Evolutionary conservation across 2,329 filamentous ascomycete species (phyloP).

Genomic region (Knoxdaviesia proteae): DNA sequence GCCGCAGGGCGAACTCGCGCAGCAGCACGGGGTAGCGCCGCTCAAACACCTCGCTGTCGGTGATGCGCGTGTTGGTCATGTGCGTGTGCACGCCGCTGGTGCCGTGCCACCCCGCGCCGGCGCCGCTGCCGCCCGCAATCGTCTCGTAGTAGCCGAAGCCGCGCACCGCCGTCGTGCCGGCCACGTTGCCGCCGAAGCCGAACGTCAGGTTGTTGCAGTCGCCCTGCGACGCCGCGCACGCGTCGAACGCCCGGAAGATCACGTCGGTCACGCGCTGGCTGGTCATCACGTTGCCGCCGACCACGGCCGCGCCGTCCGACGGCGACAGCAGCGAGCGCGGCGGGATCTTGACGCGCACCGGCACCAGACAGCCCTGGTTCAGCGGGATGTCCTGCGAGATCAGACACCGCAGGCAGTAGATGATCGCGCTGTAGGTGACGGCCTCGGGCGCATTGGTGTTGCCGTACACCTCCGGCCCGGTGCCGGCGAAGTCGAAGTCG

Average conservation of each 20-base stretch:
- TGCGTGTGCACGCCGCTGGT: constrained; percentile 23
- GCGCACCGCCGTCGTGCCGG: constrained; percentile 15
- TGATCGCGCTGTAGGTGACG: constrained; percentile 70
- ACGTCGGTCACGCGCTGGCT: constrained; percentile 23
- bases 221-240: constrained; percentile 60
- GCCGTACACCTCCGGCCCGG: constrained; percentile 58
- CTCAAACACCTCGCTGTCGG: constrained; percentile 23
- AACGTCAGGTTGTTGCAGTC: constrained; percentile 75
- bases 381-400: constrained; percentile 67
- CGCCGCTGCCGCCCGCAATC: constrained; percentile 40
- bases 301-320: constrained; percentile 57
- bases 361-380: constrained; percentile 63
- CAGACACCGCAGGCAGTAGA: constrained; percentile 63
- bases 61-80: constrained; percentile 69
- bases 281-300: constrained; percentile 54
- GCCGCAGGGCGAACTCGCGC: constrained; percentile 44
- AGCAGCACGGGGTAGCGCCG: constrained; percentile 49
- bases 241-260: constrained; percentile 49
- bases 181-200: constrained; percentile 37
- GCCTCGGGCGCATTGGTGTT: constrained; percentile 69
- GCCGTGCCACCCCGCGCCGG: constrained; percentile 32
- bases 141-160: constrained; percentile 40
- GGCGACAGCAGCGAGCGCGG: constrained; percentile 54
- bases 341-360: constrained; percentile 55
- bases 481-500: constrained; percentile 62